A percentile compares a stretch with the other conserved stretches of the same genome.
phyloP scores from a whole-genome alignment of 2,329 filamentous ascomycete species.

The Domatiomyces catenatus region DNA sequence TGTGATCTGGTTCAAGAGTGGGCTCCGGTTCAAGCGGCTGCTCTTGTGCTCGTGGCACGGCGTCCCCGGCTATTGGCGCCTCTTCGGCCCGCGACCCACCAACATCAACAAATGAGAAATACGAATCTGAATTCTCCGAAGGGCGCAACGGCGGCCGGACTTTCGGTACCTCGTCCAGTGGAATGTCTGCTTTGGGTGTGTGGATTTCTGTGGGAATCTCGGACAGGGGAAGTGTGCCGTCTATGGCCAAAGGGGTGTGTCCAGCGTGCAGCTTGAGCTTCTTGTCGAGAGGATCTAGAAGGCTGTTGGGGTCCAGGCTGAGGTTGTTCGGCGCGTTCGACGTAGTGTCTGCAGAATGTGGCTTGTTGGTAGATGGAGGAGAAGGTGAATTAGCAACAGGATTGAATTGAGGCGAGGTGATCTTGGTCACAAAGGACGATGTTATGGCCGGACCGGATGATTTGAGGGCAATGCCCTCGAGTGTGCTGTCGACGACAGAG shows the following conservation, averaged over 20 bases:
- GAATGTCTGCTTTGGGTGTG: conserved; percentile 20
- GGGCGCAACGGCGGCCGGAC: conserved; percentile 19
- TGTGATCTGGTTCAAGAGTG: conserved; percentile 19
- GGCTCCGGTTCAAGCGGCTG: conserved; percentile 6
- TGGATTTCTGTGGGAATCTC: conserved; percentile 12
- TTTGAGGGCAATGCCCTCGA: conserved; percentile 34
- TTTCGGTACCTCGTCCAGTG: conserved; percentile 22
- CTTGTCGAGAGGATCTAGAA: conserved; percentile 24
- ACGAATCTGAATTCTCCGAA: conserved; percentile 26
- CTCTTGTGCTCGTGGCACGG: conserved; percentile 3
- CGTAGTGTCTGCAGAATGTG: conserved; percentile 5
- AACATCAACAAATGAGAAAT: conserved; percentile 20
- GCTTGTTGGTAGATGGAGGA: conserved; percentile 1
- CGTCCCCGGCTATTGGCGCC: conserved; percentile 1
- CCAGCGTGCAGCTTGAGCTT: conserved; percentile 29
- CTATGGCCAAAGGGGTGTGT: conserved; percentile 30
- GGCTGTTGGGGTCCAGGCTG: conserved; percentile 11
- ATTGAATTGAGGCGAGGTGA: conserved; percentile 28
- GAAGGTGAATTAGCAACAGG: conserved; percentile 18
- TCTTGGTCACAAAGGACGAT: conserved; percentile 28
- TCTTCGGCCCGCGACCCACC: not conserved
- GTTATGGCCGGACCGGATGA: conserved; percentile 26
- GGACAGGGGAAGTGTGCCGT: conserved; percentile 22
- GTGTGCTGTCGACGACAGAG: conserved; percentile 30
- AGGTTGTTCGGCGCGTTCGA: conserved; percentile 21